Evolutionary conservation across 495 filamentous ascomycete genomes (phyloP), one percentile per base, ranked within the genome.

Genomic region (Terfezia boudieri): DNA sequence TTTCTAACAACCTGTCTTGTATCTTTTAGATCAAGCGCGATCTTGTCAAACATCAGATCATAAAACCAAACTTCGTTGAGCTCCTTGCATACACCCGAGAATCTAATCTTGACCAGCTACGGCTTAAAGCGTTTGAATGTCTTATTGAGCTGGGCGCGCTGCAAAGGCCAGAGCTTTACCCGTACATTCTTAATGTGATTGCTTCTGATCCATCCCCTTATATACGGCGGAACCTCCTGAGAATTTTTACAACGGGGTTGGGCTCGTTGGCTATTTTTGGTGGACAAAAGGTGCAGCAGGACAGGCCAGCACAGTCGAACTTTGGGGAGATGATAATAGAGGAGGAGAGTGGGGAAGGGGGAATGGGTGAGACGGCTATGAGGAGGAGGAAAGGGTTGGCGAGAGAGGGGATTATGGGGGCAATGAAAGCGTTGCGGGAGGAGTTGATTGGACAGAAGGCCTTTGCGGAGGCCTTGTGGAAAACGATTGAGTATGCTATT

Each of bases 221-320:
- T 64, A 73, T 94, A 36, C 80, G 92, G 17, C 72, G 77, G 32
- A 71, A 74, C 17, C 71, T 94, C 8, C 76, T 83, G 55, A 71
- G 72, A 55, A 64, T 80, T 0, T 79, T 96, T 62, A 78, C 74
- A 53, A 74, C 72, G 52, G 81, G 79, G 0, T 71, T 99, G 36
- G 92, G 84, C 2, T 74, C 78, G 54, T 74, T 94, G 53, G 89
- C 89, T 4, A 75, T 92, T 50, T 86, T 84, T 35, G 79, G 83
- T 51, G 61, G 65, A 9, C 69, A 68, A 54, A 53, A 51, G 2
- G 52, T 58, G 16, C 64, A 64, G 35, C 51, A 57, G 10, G 63
- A 66, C 55, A 57, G 58, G 5, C 60, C 64, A 26, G 57, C 56
- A 9, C 37, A 56, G 32, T 54, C 58, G 38, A 64, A 72, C 12